These are phyloP conservation scores for Xylariaceae sp. DNA, from an alignment of 2,329 filamentous ascomycete species.

Conservation along the genomic window DNA sequence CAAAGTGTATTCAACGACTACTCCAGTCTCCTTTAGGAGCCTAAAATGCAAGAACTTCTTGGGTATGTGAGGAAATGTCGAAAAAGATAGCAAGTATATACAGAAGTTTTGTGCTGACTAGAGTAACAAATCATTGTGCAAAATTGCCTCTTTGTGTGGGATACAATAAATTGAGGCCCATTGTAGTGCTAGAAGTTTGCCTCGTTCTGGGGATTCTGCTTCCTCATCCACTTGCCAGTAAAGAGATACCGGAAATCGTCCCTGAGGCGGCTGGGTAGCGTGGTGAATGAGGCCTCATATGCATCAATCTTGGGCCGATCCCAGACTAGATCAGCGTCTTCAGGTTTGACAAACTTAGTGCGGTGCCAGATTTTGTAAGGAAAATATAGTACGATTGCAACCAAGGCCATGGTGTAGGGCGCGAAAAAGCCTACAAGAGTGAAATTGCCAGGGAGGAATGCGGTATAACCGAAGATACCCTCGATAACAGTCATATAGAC, in stretches of 20 bases:
- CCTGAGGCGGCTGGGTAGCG: slow-evolving; percentile 44
- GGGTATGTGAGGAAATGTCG: too few relatives aligned
- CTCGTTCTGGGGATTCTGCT: slow-evolving; percentile 23
- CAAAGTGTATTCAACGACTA: too few relatives aligned
- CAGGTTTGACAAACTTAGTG: slow-evolving; percentile 50
- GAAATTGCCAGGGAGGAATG: slow-evolving; percentile 40
- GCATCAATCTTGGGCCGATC: slow-evolving; percentile 56
- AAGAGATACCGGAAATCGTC: slow-evolving; percentile 40
- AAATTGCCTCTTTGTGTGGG: too few relatives aligned
- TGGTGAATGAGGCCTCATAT: slow-evolving; percentile 45
- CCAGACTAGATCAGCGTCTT: slow-evolving; percentile 58
- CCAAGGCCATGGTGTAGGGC: slow-evolving; percentile 50
- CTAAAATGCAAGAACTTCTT: too few relatives aligned
- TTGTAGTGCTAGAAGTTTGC: too few relatives aligned
- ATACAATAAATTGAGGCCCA: too few relatives aligned
- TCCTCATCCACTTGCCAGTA: slow-evolving; percentile 30
- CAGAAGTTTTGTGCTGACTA: too few relatives aligned
- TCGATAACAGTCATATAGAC: slow-evolving; percentile 41
- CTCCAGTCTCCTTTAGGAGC: too few relatives aligned
- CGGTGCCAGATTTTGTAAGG: slow-evolving; percentile 62
- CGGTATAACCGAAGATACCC: slow-evolving; percentile 53
- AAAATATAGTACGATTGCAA: slow-evolving; percentile 49
- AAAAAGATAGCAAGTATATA: too few relatives aligned
- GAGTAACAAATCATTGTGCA: too few relatives aligned
- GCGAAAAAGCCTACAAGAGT: slow-evolving; percentile 33